phyloP scores from a whole-genome alignment of 345 rosid species.

The Combretum micranthum region DNA sequence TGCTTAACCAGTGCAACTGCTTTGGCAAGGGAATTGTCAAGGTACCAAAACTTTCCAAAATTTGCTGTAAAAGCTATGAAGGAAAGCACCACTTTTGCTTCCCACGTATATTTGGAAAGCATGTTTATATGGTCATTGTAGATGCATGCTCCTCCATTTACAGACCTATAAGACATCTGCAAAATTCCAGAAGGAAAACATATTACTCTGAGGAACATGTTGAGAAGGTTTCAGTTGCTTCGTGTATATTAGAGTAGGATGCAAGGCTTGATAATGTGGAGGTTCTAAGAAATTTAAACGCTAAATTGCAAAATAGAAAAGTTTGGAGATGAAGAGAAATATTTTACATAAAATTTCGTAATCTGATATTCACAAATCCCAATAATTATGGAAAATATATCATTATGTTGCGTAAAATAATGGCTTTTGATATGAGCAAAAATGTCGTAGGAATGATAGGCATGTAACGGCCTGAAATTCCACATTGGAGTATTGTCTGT shows the following conservation, averaged over 20 bases:
- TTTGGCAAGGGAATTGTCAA: constrained; percentile 49
- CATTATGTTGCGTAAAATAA: no score
- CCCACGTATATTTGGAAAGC: constrained; percentile 43
- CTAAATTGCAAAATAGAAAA: background rate
- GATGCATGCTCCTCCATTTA: constrained; percentile 38
- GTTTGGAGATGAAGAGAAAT: no score
- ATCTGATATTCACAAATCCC: no score
- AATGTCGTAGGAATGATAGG: no score
- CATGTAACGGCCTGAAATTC: no score
- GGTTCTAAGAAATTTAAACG: no score
- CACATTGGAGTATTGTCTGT: no score
- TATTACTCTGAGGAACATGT: no score
- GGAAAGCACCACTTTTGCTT: constrained; percentile 47
- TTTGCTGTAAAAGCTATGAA: constrained; percentile 47
- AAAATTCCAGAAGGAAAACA: background rate
- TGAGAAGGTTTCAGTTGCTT: background rate
- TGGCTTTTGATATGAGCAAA: no score
- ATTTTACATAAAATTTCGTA: no score
- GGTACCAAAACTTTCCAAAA: constrained; percentile 56
- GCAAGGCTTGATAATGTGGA: no score
- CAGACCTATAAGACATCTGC: constrained; percentile 43
- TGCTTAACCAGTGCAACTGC: constrained; percentile 46
- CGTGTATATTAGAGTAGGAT: background rate
- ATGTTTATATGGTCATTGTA: constrained; percentile 28
- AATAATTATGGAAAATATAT: no score